These are phyloP conservation scores for Xylariaceae sp. DNA, from an alignment of 2,329 filamentous ascomycete species.

Conservation along the genomic window DNA sequence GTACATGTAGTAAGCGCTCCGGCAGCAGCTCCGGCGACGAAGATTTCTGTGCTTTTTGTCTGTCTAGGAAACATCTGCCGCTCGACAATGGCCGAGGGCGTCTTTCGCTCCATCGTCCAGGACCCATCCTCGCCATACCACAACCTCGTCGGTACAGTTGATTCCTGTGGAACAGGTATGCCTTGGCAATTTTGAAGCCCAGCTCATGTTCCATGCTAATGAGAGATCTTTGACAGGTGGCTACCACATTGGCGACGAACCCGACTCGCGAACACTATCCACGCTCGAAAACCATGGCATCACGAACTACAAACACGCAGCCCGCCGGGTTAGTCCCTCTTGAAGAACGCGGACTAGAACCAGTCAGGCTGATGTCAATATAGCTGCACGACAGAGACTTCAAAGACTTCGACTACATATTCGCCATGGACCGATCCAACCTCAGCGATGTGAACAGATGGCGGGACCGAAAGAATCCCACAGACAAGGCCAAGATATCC, in stretches of 20 bases:
- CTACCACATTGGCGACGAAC: conserved; percentile 75
- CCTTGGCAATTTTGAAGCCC: not conserved
- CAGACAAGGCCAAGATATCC: conserved; percentile 65
- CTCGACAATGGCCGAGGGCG: conserved; percentile 94
- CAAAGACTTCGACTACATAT: conserved; percentile 82
- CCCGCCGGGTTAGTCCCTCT: conserved; percentile 61
- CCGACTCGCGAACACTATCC: conserved; percentile 80
- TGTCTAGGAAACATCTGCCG: conserved; percentile 95
- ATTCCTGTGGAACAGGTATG: conserved; percentile 80
- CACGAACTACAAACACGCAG: conserved; percentile 70
- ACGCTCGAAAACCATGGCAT: conserved; percentile 75
- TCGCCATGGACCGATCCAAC: conserved; percentile 91
- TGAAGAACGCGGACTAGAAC: not conserved
- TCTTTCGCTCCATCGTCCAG: conserved; percentile 72
- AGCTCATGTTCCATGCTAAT: not conserved
- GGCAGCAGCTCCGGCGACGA: conserved; percentile 12
- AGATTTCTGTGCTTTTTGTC: conserved; percentile 81
- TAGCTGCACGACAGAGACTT: conserved; percentile 68
- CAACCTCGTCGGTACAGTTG: conserved; percentile 63
- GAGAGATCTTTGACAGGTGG: conserved; percentile 50
- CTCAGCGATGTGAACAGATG: conserved; percentile 71
- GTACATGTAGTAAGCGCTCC: too few relatives aligned
- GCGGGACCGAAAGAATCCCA: conserved; percentile 51
- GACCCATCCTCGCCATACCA: conserved; percentile 54
- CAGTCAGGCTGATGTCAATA: not conserved